These are phyloP conservation scores for Cyathus striatus DNA, from an alignment of 768 basidiomycete species.

Conservation along the genomic window DNA sequence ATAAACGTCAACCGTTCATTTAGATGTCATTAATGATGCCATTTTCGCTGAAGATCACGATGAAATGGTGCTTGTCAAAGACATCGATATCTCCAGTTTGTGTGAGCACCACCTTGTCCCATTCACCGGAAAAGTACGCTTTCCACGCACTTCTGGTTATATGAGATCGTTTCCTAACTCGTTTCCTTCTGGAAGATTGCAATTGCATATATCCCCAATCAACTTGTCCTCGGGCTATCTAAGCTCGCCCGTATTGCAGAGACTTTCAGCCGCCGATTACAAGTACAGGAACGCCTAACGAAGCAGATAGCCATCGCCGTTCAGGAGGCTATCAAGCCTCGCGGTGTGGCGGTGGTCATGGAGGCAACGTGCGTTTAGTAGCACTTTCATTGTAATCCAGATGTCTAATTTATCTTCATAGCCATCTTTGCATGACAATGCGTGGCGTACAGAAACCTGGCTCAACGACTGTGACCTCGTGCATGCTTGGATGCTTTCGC, in stretches of 20 bases:
- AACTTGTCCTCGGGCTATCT: conserved; percentile 89
- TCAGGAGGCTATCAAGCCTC: conserved; percentile 95
- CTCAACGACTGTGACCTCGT: conserved; percentile 89
- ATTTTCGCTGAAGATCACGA: conserved; percentile 99
- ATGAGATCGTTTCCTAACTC: conserved; percentile 18
- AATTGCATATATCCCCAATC: conserved; percentile 96
- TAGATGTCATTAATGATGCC: conserved; percentile 98
- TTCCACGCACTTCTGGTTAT: too few species aligned
- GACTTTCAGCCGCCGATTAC: conserved; percentile 91
- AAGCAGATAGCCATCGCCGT: conserved; percentile 98
- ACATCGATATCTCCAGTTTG: conserved; percentile 94
- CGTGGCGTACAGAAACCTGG: conserved; percentile 99
- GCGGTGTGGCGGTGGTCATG: conserved; percentile 99
- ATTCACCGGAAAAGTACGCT: conserved; percentile 89
- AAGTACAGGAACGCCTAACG: conserved; percentile 96
- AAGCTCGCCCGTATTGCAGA: conserved; percentile 97
- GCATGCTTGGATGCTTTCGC: conserved; percentile 98
- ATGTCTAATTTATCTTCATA: conserved; percentile 21
- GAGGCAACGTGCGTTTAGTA: conserved; percentile 78
- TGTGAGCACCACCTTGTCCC: conserved; percentile 99
- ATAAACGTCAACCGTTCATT: too few species aligned
- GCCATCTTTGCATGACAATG: conserved; percentile 99
- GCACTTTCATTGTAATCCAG: not conserved
- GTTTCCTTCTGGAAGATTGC: conserved; percentile 59
- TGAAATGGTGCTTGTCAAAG: conserved; percentile 97